These are phyloP conservation scores for Alternaria ventricosa DNA, from an alignment of 2,329 filamentous ascomycete genomes.

Conservation along the genomic window DNA sequence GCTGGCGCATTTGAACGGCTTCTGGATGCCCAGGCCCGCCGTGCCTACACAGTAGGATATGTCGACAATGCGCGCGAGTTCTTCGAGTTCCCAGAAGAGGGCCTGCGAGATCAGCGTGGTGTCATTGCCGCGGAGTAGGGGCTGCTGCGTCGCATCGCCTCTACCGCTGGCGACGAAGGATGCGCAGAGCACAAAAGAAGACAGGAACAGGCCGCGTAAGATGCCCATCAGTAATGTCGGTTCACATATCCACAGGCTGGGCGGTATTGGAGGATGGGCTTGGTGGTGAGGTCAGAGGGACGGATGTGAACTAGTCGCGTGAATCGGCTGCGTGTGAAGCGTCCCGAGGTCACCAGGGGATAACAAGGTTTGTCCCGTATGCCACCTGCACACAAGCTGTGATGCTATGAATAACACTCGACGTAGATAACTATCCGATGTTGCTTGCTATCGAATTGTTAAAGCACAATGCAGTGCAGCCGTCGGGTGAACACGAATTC, in stretches of 20 bases:
- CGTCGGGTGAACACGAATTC: not conserved
- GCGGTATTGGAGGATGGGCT: not conserved
- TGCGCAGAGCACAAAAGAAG: slow-evolving; percentile 24
- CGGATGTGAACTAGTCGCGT: not conserved
- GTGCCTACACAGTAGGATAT: slow-evolving; percentile 92
- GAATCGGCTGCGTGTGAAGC: slow-evolving; percentile 1
- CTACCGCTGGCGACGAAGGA: slow-evolving; percentile 9
- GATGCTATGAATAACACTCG: not conserved
- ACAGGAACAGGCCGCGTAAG: slow-evolving; percentile 29
- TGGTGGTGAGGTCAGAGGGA: slow-evolving; percentile 30
- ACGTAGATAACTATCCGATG: not conserved
- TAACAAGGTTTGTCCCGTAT: not conserved
- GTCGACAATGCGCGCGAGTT: slow-evolving; percentile 88
- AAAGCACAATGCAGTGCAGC: not conserved
- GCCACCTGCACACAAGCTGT: not conserved
- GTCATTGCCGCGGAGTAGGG: slow-evolving; percentile 39
- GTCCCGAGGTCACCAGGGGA: not conserved
- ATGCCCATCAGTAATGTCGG: slow-evolving; percentile 24
- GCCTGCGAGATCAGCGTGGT: slow-evolving; percentile 59
- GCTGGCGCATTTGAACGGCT: slow-evolving; percentile 84
- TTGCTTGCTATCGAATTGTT: not conserved
- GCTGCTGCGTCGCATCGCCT: slow-evolving; percentile 30
- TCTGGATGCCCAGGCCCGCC: slow-evolving; percentile 79
- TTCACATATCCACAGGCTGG: slow-evolving; percentile 39
- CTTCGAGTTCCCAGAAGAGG: slow-evolving; percentile 83